phyloP scores from a whole-genome alignment of 2,329 filamentous ascomycete genomes.

The Aspergillus spinulosporus region DNA sequence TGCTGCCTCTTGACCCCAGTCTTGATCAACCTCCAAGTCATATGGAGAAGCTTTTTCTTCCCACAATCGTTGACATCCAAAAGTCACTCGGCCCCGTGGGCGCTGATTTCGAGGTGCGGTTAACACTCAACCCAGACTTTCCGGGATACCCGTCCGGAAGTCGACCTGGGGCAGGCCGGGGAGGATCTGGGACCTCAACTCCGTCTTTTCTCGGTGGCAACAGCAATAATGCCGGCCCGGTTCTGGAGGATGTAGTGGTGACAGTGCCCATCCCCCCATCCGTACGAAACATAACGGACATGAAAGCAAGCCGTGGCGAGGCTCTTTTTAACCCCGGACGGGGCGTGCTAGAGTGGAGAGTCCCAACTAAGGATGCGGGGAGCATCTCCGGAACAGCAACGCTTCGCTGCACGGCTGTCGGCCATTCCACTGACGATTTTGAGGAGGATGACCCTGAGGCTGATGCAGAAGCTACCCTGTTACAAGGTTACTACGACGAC shows the following conservation, averaged over 20 bases:
- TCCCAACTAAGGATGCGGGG: constrained; percentile 73
- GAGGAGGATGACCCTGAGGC: constrained; percentile 40
- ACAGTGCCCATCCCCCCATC: constrained; percentile 74
- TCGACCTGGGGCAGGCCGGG: constrained; percentile 38
- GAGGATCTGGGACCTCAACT: constrained; percentile 50
- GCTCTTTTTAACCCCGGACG: constrained; percentile 76
- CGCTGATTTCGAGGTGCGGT: constrained; percentile 83
- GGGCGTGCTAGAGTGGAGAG: constrained; percentile 74
- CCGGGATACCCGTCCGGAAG: constrained; percentile 47
- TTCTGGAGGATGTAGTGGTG: constrained; percentile 74
- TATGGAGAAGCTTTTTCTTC: constrained; percentile 70
- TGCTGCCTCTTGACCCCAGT: constrained; percentile 69
- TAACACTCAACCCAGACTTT: constrained; percentile 70
- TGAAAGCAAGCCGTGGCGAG: constrained; percentile 78
- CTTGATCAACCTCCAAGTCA: constrained; percentile 56
- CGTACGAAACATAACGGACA: constrained; percentile 79
- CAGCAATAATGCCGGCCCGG: constrained; percentile 58
- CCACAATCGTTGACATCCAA: constrained; percentile 77
- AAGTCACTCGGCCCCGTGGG: constrained; percentile 73
- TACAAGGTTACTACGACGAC: constrained; percentile 50
- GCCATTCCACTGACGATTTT: constrained; percentile 55
- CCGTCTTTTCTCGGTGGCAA: constrained; percentile 49
- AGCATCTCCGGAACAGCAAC: constrained; percentile 68
- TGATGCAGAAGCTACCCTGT: constrained; percentile 40
- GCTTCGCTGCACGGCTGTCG: constrained; percentile 77